Conservation (phyloP, 441 rosid genomes). For the Bruguiera hainesii region DNA sequence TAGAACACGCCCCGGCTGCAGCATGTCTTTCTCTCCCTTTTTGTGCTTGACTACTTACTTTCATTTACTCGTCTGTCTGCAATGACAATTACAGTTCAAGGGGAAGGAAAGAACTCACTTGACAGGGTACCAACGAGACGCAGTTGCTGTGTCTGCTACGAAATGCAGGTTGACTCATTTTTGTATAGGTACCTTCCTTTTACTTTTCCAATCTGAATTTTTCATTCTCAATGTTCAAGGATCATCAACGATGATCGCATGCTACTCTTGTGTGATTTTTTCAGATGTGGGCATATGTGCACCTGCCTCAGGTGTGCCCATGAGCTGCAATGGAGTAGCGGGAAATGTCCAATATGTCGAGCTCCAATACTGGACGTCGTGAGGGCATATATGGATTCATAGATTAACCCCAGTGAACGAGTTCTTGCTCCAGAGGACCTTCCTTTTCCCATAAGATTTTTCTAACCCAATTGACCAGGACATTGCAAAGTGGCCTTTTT, state of each 20-base stretch:
- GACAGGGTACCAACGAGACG: constrained; percentile 39
- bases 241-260: neutral
- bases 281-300: constrained; percentile 95
- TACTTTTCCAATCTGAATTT: neutral
- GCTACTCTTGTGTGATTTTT: neutral
- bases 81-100: constrained; percentile 26
- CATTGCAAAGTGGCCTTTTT: neutral
- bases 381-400: constrained; percentile 51
- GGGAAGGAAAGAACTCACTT: constrained; percentile 25
- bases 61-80: neutral
- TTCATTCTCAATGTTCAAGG: neutral
- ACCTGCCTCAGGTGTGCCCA: constrained; percentile 84
- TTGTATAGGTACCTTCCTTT: constrained; percentile 49
- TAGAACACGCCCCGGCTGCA: neutral
- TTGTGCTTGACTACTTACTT: neutral
- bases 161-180: constrained; percentile 67
- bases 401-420: constrained; percentile 25
- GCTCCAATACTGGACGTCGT: constrained; percentile 79
- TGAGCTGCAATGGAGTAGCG: constrained; percentile 66
- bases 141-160: constrained; percentile 71
- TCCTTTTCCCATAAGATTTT: constrained; percentile 6
- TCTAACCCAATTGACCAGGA: constrained; percentile 10
- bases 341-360: constrained; percentile 77
- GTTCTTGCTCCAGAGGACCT: constrained; percentile 64
- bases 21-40: neutral